Evolutionary conservation across 2,329 filamentous ascomycete genomes (phyloP), one percentile per base, ranked within the genome.

Genomic region (Elsinoe ampelina): DNA sequence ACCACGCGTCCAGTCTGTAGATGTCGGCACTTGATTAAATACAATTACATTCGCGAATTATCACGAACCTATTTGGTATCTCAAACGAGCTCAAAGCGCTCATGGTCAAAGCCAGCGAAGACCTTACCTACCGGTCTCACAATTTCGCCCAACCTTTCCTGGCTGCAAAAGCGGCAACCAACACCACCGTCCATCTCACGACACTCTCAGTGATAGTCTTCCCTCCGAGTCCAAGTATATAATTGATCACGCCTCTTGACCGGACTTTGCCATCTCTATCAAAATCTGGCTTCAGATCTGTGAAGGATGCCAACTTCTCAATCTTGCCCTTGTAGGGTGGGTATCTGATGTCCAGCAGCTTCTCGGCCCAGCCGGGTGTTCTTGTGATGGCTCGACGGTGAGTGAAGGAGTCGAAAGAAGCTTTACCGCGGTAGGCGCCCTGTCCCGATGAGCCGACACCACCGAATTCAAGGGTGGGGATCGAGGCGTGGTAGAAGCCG

Each of bases 361-460:
- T 73, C 67, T 89, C 85, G 62, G 85, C 77, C 85, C 85, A 89
- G 13, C 69, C 65, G 0, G 85, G 85, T 3, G 83, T 86, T 43
- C 75, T 77, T 19, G 82, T 80, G 34, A 87, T 71, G 51, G 76
- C 74, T 36, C 82, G 75, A 15, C 78, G 75, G 68, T 87, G 84
- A 1, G 81, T 81, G 66, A 86, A 87, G 62, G 74, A 73, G 63
- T 88, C 84, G 70, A 87, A 88, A 1, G 78, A 81, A n/a, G 85
- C 78, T 66, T 83, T 83, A 59, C 90, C 90, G 63, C 87, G 83
- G 75, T 95, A 95, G 30, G 81, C 75, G 60, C 89, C 89, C 60
- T 80, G 79, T 55, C 89, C 89, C 43, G 84, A 89, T 63, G 86
- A 80, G 61, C 90, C 89, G 6, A 95, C 85, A 64, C 89, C 89